These are phyloP conservation scores for Chlorella sp. DNA, from an alignment of 139 green algal species.

Conservation along the genomic window DNA sequence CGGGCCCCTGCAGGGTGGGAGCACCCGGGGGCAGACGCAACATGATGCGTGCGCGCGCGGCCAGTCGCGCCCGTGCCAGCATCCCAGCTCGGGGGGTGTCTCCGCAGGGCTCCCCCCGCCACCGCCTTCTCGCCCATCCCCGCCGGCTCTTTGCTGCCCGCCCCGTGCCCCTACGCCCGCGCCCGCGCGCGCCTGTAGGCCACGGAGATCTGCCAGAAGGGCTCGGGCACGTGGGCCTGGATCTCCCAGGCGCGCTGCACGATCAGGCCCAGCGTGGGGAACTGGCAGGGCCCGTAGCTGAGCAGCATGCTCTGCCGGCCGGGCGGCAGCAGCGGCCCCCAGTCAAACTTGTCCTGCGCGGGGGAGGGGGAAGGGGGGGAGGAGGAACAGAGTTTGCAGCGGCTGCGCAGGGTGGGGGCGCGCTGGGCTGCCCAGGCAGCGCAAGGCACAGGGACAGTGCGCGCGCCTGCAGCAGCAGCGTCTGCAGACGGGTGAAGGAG, in stretches of 20 bases:
- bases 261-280: slow-evolving; percentile 97
- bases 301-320: slow-evolving; percentile 58
- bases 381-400: background rate
- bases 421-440: background rate
- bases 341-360: slow-evolving; percentile 87
- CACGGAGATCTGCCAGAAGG: slow-evolving; percentile 89
- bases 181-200: too few species aligned
- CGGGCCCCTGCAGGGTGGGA: too few species aligned
- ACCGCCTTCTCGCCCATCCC: too few species aligned
- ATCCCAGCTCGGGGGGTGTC: too few species aligned
- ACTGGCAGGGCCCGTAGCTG: slow-evolving; percentile 97
- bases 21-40: too few species aligned
- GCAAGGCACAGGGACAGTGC: background rate
- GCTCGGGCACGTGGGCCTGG: slow-evolving; percentile 88
- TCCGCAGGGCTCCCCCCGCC: too few species aligned
- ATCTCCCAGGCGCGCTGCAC: slow-evolving; percentile 97
- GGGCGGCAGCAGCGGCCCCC: slow-evolving; percentile 25
- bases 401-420: background rate
- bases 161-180: too few species aligned
- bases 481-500: slow-evolving; percentile 97
- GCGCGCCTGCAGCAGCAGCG: slow-evolving; percentile 80
- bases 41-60: too few species aligned
- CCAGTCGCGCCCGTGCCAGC: too few species aligned
- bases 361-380: background rate
- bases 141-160: too few species aligned